Percentiles rank a stretch among this genome's conserved stretches.
phyloP scores from a whole-genome alignment of 345 rosid species.

The Citrus inodora region DNA sequence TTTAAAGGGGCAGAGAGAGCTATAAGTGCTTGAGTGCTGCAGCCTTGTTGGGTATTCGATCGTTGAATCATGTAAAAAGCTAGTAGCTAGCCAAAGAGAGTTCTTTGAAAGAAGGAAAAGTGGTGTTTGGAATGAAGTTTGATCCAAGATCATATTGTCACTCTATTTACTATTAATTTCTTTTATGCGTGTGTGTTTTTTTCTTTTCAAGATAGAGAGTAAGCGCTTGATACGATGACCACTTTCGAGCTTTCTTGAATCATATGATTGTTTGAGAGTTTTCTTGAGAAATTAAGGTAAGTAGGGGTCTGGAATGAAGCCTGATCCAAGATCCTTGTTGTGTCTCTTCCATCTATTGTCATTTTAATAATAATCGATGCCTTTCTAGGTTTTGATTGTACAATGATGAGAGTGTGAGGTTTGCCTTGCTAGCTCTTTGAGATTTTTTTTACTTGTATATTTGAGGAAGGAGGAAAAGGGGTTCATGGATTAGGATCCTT shows the following conservation, averaged over 20 bases:
- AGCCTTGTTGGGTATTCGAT: constrained; percentile 25
- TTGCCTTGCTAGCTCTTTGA: not conserved
- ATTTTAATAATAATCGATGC: not conserved
- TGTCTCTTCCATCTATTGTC: not conserved
- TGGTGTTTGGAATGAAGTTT: constrained; percentile 68
- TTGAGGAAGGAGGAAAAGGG: not conserved
- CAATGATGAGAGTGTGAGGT: not conserved
- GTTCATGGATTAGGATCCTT: not conserved
- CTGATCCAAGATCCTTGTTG: constrained; percentile 40
- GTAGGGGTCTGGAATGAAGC: constrained; percentile 43
- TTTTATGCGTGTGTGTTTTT: not conserved
- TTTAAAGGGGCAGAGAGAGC: not conserved
- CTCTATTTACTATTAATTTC: not conserved
- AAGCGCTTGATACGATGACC: not conserved
- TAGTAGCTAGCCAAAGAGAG: not conserved
- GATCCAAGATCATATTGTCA: constrained; percentile 55
- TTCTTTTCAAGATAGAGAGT: not conserved
- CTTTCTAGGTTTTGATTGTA: not conserved
- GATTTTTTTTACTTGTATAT: not conserved
- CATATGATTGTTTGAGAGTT: not conserved
- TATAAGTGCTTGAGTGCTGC: constrained; percentile 18
- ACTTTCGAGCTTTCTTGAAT: not conserved
- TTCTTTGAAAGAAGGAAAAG: constrained; percentile 32
- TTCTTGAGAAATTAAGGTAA: constrained; percentile 19
- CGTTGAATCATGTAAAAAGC: constrained; percentile 35